A percentile compares a stretch with the other conserved stretches of the same genome.
Conservation (phyloP, 208 protist species). For the Leishmania aethiopica region DNA sequence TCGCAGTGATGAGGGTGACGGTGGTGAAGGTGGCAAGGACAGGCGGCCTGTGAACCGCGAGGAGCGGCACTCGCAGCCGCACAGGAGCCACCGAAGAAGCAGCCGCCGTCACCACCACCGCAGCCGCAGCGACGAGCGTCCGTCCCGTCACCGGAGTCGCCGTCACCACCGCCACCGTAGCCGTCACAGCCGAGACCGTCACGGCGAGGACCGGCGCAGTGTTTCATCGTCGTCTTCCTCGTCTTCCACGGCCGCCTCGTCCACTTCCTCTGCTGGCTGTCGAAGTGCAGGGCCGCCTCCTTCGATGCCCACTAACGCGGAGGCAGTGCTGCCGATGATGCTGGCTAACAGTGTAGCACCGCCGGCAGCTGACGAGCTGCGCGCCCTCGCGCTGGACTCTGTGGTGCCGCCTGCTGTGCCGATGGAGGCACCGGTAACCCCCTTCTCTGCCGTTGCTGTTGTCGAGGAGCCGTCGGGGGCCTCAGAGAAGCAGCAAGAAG, state of each 20-base stretch:
- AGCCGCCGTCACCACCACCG: neutral
- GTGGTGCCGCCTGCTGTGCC: neutral
- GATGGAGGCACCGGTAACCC: neutral
- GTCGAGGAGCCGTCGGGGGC: neutral
- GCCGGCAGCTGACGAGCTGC: constrained; percentile 7
- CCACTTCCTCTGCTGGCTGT: neutral
- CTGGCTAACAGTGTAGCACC: neutral
- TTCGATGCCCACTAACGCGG: neutral
- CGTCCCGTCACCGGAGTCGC: constrained; percentile 2
- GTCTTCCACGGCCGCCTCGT: neutral
- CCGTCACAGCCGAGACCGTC: constrained; percentile 1
- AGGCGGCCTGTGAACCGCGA: neutral
- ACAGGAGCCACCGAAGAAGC: neutral
- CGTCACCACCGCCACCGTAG: constrained; percentile 10
- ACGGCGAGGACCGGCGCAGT: neutral
- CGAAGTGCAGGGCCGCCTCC: neutral
- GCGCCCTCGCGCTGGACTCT: constrained; percentile 1
- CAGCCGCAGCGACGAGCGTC: constrained; percentile 7
- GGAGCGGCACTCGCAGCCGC: constrained; percentile 2
- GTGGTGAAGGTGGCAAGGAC: neutral
- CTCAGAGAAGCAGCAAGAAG: neutral
- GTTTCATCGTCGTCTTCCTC: neutral
- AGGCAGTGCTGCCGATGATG: constrained; percentile 6
- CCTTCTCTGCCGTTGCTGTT: neutral
- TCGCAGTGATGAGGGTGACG: neutral